Conservation (phyloP, 192 early-diverging fungal genomes). For the Coemansia sp. region DNA sequence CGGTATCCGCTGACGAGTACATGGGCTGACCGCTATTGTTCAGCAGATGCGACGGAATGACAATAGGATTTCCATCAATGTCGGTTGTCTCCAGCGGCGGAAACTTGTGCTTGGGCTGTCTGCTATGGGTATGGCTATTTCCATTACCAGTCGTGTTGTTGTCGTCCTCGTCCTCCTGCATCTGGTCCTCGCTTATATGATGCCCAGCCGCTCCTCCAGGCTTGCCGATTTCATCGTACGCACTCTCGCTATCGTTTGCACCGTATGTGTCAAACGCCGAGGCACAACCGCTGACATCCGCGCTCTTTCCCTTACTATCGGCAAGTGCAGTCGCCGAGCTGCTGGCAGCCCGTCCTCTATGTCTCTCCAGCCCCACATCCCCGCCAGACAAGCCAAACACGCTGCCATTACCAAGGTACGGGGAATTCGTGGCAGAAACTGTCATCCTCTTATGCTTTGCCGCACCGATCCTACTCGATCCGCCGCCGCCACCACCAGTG, state of each 20-base stretch:
- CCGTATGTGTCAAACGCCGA: neutral
- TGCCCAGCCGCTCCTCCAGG: neutral
- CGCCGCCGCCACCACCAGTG: neutral
- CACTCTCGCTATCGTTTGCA: neutral
- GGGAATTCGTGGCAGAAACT: slow-evolving; percentile 42
- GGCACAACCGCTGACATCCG: neutral
- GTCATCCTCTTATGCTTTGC: slow-evolving; percentile 38
- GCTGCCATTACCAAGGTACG: slow-evolving; percentile 19
- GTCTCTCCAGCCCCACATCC: neutral
- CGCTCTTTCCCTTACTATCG: neutral
- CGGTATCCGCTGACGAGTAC: slow-evolving; percentile 35
- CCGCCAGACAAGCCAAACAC: slow-evolving; percentile 15
- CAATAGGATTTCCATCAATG: slow-evolving; percentile 37
- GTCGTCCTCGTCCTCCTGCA: slow-evolving; percentile 1
- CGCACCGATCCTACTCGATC: neutral
- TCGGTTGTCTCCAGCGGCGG: slow-evolving; percentile 38
- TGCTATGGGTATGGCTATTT: slow-evolving; percentile 1
- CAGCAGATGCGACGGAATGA: slow-evolving; percentile 39
- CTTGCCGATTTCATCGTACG: neutral
- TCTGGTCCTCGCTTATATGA: neutral
- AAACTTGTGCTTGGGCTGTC: slow-evolving; percentile 32
- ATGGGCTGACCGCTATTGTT: slow-evolving; percentile 44
- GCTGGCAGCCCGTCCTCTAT: neutral
- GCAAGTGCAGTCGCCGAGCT: slow-evolving; percentile 1
- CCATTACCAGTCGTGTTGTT: neutral